Conservation (phyloP, 2,329 filamentous ascomycete genomes). For the Neophaeococcomyces aloes region DNA sequence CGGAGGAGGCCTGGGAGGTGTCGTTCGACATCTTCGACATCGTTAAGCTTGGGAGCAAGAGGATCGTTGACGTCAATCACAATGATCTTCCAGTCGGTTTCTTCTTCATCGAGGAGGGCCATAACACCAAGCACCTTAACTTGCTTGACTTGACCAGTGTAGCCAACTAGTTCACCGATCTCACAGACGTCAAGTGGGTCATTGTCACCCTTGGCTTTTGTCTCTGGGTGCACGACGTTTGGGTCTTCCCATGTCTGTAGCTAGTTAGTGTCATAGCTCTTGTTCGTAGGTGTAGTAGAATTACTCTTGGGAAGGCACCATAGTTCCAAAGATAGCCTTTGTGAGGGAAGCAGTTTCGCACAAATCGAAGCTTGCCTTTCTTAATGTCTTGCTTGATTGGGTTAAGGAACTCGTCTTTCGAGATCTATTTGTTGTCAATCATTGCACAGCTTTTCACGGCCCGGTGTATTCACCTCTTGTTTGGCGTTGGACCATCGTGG, state of each 20-base stretch:
- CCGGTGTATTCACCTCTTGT: slow-evolving; percentile 73
- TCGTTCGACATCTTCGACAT: slow-evolving; percentile 97
- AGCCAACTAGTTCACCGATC: slow-evolving; percentile 95
- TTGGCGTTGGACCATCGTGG: slow-evolving; percentile 99
- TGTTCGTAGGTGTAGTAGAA: slow-evolving; percentile 21
- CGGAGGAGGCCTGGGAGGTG: slow-evolving; percentile 93
- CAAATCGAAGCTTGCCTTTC: slow-evolving; percentile 98
- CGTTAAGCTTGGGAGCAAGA: slow-evolving; percentile 89
- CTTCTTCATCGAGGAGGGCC: slow-evolving; percentile 97
- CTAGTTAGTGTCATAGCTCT: not conserved
- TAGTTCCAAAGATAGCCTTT: slow-evolving; percentile 99
- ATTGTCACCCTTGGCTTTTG: slow-evolving; percentile 99
- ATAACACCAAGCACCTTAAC: slow-evolving; percentile 99
- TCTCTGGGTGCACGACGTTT: slow-evolving; percentile 90
- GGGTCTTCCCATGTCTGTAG: slow-evolving; percentile 96
- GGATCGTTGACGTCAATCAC: slow-evolving; percentile 96
- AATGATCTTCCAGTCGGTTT: slow-evolving; percentile 99
- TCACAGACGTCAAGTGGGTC: slow-evolving; percentile 99
- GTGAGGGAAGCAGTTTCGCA: slow-evolving; percentile 99
- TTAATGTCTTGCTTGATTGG: slow-evolving; percentile 99
- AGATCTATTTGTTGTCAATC: slow-evolving; percentile 55
- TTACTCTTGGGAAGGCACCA: slow-evolving; percentile 94
- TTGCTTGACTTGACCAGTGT: slow-evolving; percentile 95
- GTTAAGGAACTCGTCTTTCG: slow-evolving; percentile 95
- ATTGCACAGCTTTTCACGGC: slow-evolving; percentile 10